These are phyloP conservation scores for Tetrastigma voinierianum DNA, from an alignment of 164 flowering plant species.

Conservation along the genomic window DNA sequence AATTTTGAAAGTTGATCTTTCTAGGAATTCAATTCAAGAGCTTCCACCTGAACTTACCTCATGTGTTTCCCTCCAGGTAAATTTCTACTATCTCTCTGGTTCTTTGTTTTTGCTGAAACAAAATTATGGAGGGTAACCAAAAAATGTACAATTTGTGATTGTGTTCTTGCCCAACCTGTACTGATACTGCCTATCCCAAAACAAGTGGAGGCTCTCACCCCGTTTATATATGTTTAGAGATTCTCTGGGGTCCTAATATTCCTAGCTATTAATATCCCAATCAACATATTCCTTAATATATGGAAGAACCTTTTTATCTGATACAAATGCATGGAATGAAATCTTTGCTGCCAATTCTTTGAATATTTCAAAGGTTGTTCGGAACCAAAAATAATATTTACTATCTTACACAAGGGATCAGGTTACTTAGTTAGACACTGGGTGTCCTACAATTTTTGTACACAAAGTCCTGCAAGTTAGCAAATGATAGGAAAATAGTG, in stretches of 20 bases:
- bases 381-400: too few relatives aligned
- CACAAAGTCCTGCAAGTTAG: too few relatives aligned
- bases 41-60: slow-evolving; percentile 73
- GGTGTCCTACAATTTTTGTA: too few relatives aligned
- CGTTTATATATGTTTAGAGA: neutral
- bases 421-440: too few relatives aligned
- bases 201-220: neutral
- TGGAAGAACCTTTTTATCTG: too few relatives aligned
- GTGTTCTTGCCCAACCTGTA: neutral
- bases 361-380: too few relatives aligned
- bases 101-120: neutral
- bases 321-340: too few relatives aligned
- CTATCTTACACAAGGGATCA: too few relatives aligned
- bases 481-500: too few relatives aligned
- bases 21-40: slow-evolving; percentile 71
- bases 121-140: neutral
- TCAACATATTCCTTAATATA: neutral
- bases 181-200: neutral
- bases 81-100: neutral
- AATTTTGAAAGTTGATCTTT: slow-evolving; percentile 73
- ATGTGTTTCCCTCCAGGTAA: slow-evolving; percentile 74
- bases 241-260: too few relatives aligned
- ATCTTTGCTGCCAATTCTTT: too few relatives aligned
- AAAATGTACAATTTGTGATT: neutral
- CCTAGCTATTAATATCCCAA: neutral